Conservation (phyloP, 2,329 filamentous ascomycete species). For the Xylariaceae sp. region DNA sequence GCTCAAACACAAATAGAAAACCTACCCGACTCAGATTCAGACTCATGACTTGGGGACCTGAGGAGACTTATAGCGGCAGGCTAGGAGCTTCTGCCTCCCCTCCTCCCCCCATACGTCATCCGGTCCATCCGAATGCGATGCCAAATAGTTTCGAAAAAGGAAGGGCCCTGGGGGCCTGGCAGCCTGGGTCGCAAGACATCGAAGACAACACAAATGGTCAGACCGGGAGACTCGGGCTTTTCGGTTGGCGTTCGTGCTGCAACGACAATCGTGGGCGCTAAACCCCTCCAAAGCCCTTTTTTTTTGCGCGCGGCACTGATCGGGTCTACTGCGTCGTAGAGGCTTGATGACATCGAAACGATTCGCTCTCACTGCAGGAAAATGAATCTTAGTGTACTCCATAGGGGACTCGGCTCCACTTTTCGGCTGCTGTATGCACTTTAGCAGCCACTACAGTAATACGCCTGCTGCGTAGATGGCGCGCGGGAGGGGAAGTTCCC, state of each 20-base stretch:
- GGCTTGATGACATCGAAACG: background rate
- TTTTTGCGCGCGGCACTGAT: constrained; percentile 25
- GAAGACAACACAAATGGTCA: background rate
- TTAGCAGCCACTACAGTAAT: constrained; percentile 8
- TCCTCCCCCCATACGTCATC: background rate
- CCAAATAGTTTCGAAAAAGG: background rate
- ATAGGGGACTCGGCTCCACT: constrained; percentile 9
- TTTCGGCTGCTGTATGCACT: constrained; percentile 3
- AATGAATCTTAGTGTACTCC: constrained; percentile 3
- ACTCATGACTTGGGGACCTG: background rate
- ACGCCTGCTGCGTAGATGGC: constrained; percentile 19
- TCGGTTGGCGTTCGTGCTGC: no score
- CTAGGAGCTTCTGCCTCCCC: no score
- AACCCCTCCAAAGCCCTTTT: background rate
- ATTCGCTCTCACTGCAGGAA: constrained; percentile 18
- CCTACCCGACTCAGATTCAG: background rate
- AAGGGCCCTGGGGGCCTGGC: background rate
- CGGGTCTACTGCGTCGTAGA: background rate
- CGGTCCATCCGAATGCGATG: background rate
- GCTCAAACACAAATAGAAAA: no score
- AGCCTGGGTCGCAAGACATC: background rate
- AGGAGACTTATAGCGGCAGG: background rate
- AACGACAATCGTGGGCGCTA: constrained; percentile 14
- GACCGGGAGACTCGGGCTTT: no score
- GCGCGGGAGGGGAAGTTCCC: constrained; percentile 13